Evolutionary conservation across 176 grass and related monocot species (phyloP).

Genomic region (Oryza officinalis): DNA sequence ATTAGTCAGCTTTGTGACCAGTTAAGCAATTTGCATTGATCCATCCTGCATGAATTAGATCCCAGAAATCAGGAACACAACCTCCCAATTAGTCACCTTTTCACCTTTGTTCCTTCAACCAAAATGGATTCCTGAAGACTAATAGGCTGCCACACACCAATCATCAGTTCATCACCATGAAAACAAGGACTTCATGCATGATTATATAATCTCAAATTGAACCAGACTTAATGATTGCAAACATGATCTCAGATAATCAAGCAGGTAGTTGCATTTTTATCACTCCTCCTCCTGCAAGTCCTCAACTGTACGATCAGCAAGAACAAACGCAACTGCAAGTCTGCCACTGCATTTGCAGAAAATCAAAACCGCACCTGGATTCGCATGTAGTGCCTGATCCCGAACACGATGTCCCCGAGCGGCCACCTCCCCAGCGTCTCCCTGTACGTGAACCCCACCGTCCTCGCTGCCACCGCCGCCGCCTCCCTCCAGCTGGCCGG

Average conservation of each 20-base stretch:
- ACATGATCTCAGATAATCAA: not conserved
- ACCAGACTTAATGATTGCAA: not conserved
- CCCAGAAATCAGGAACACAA: too few relatives aligned
- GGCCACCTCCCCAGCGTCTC: conserved; percentile 78
- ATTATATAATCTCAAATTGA: not conserved
- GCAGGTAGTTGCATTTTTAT: too few relatives aligned
- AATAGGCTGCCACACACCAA: too few relatives aligned
- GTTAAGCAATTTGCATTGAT: too few relatives aligned
- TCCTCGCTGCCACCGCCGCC: conserved; percentile 34
- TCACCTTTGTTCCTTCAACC: too few relatives aligned
- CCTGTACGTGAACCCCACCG: conserved; percentile 51
- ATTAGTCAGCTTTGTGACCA: too few relatives aligned
- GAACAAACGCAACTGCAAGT: not conserved
- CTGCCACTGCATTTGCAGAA: too few relatives aligned
- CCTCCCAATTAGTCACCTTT: too few relatives aligned
- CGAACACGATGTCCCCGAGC: conserved; percentile 68
- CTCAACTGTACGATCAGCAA: not conserved
- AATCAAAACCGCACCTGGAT: conserved; percentile 21
- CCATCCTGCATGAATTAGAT: too few relatives aligned
- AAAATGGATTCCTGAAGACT: too few relatives aligned
- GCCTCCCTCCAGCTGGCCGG: conserved; percentile 58
- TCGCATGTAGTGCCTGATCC: conserved; percentile 73
- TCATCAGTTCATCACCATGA: too few relatives aligned
- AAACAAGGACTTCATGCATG: too few relatives aligned
- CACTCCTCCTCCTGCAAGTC: not conserved